Conservation (phyloP, 768 basidiomycete species). For the Cystobasidium onofrii region DNA sequence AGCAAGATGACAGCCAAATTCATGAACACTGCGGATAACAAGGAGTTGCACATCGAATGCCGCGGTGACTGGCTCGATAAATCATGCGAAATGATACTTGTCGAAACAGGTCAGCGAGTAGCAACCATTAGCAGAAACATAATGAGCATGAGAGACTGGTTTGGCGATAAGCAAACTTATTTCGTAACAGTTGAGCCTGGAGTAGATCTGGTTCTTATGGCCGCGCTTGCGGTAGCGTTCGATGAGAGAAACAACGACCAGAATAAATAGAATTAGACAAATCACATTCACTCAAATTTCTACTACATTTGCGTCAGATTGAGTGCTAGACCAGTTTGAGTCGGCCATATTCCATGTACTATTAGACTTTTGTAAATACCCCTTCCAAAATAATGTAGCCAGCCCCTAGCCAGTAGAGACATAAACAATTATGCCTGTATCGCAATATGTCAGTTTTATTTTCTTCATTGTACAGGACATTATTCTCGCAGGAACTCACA, state of each 20-base stretch:
- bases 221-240: slow-evolving; percentile 66
- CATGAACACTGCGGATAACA: slow-evolving; percentile 41
- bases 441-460: slow-evolving; percentile 46
- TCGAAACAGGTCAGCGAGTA: slow-evolving; percentile 40
- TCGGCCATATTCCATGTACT: too few species aligned
- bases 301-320: not conserved
- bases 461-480: too few species aligned
- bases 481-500: not conserved
- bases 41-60: slow-evolving; percentile 39
- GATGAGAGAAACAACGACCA: slow-evolving; percentile 73
- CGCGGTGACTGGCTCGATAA: slow-evolving; percentile 45
- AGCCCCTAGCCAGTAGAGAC: not conserved
- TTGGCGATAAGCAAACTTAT: slow-evolving; percentile 42
- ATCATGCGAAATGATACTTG: slow-evolving; percentile 41
- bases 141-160: slow-evolving; percentile 42
- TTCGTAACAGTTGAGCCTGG: slow-evolving; percentile 8
- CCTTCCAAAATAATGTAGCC: not conserved
- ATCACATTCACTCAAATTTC: not conserved
- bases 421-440: not conserved
- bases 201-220: slow-evolving; percentile 25
- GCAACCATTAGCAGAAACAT: slow-evolving; percentile 44
- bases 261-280: slow-evolving; percentile 57
- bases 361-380: not conserved
- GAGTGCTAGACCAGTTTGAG: too few species aligned
- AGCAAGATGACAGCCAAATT: slow-evolving; percentile 45